Evolutionary conservation across 148 eudicot genomes (phyloP), one percentile per base, ranked within the genome.

Genomic region (Chenopodium suecicum): DNA sequence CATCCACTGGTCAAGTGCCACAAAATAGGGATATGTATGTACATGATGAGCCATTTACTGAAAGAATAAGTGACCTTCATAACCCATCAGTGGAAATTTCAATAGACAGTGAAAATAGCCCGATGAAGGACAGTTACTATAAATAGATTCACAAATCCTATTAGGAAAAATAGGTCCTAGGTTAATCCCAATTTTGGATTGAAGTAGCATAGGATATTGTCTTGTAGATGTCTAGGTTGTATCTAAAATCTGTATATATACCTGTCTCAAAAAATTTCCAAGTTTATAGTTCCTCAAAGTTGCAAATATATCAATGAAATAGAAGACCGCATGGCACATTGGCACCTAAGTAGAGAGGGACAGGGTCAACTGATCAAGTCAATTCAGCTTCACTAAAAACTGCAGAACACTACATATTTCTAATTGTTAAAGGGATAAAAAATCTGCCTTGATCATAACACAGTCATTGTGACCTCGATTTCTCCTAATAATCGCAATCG

Each of bases 11-110:
- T 75, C 41, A 58, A 20, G 58, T 74, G 46, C 54, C 74, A 70
- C 65, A 69, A 22, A 84, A 81, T 32, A 76, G 79, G 66, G 75
- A 80, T 70, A 48, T 70, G 71, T 66, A 66, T 68, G 67, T 68
- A 37, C 54, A 50, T 16, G 85, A 87, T 41, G 89, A 77, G 50
- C 63, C 77, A 20, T 22, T 25, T 25, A 5, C 47, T 13, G 83
- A 66, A 2, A 73, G 79, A 22, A 23, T 4, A 10, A 64, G 47
- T n/a, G 78, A 69, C 66, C 69, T 14, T 48, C 78, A 76, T 52
- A 64, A 37, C 41, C 68, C 47, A 14, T 66, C 81, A 31, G 11
- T 71, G 56, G 13, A 79, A 34, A 73, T 83, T 34, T 34, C 82
- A 32, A 64, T 82, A 81, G 82, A 84, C 63, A 77, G 67, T 22